Percentiles rank a stretch among this genome's conserved stretches.
These are phyloP conservation scores for Yarrowia sp. DNA, from an alignment of 805 yeast species.

Conservation along the genomic window DNA sequence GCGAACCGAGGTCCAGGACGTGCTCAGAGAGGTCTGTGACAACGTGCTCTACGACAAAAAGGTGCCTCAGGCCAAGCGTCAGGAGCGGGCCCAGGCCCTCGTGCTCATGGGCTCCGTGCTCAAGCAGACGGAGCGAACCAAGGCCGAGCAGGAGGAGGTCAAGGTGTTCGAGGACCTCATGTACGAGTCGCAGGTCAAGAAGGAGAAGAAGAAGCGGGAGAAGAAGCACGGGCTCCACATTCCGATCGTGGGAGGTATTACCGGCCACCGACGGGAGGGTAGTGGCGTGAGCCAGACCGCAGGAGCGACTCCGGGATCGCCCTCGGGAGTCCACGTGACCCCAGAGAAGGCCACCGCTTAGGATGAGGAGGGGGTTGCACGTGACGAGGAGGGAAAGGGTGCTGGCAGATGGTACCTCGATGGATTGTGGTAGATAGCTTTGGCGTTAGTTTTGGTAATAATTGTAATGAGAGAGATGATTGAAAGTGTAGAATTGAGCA, in stretches of 20 bases:
- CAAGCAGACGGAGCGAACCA: constrained; percentile 69
- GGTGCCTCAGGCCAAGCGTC: constrained; percentile 65
- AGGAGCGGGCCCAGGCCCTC: constrained; percentile 81
- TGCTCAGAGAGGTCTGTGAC: constrained; percentile 83
- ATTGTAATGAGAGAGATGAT: too few relatives aligned
- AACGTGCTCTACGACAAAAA: constrained; percentile 72
- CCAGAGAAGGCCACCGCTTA: constrained; percentile 33
- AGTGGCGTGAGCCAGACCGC: not conserved
- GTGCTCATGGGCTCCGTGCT: constrained; percentile 74
- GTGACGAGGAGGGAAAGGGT: too few relatives aligned
- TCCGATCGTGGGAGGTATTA: not conserved
- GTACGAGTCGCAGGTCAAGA: constrained; percentile 77
- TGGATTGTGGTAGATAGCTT: constrained; percentile 9
- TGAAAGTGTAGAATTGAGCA: too few relatives aligned
- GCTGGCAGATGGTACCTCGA: constrained; percentile 25
- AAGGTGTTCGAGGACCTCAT: constrained; percentile 87
- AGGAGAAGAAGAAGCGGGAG: constrained; percentile 43
- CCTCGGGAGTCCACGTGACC: not conserved
- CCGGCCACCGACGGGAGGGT: constrained; percentile 18
- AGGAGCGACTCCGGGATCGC: not conserved
- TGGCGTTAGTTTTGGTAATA: not conserved
- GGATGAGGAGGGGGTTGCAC: constrained; percentile 16
- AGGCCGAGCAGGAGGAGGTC: constrained; percentile 93
- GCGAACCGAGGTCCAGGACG: constrained; percentile 74
- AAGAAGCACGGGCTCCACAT: constrained; percentile 30